These are phyloP conservation scores for Phytophthora pinifolia DNA, from an alignment of 352 stramenopile species.

Conservation along the genomic window DNA sequence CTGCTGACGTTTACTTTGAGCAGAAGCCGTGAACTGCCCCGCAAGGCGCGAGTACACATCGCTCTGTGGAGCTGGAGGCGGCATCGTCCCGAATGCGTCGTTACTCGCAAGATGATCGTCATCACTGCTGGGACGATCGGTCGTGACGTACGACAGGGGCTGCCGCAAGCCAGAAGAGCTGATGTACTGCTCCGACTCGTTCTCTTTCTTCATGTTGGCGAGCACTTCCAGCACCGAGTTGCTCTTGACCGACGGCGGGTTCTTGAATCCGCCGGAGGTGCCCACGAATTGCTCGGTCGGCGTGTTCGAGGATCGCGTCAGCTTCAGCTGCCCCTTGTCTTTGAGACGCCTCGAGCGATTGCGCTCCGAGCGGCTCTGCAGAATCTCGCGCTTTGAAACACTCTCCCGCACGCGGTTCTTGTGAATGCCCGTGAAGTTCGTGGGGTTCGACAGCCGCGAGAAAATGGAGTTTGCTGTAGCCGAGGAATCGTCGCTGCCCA, in stretches of 20 bases:
- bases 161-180: constrained; percentile 45
- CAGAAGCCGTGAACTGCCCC: constrained; percentile 80
- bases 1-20: constrained; percentile 78
- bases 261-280: constrained; percentile 48
- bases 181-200: constrained; percentile 60
- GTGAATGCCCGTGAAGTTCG: constrained; percentile 89
- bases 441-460: constrained; percentile 83
- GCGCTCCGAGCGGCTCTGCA: constrained; percentile 73
- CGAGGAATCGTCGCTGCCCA: constrained; percentile 67
- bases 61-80: constrained; percentile 53
- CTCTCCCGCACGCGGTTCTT: constrained; percentile 84
- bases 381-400: constrained; percentile 75
- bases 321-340: constrained; percentile 58
- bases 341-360: constrained; percentile 73
- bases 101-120: constrained; percentile 23
- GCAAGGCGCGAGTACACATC: constrained; percentile 85
- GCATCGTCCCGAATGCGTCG: constrained; percentile 28
- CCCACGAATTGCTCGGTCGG: constrained; percentile 54
- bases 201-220: constrained; percentile 81
- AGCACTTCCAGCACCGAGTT: constrained; percentile 81
- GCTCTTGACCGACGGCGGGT: constrained; percentile 53
- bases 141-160: constrained; percentile 43
- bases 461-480: constrained; percentile 72
- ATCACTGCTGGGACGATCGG: constrained; percentile 37
- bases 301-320: constrained; percentile 43